Evolutionary conservation across 495 filamentous ascomycete species (phyloP).

Genomic region (Glonium stellatum): DNA sequence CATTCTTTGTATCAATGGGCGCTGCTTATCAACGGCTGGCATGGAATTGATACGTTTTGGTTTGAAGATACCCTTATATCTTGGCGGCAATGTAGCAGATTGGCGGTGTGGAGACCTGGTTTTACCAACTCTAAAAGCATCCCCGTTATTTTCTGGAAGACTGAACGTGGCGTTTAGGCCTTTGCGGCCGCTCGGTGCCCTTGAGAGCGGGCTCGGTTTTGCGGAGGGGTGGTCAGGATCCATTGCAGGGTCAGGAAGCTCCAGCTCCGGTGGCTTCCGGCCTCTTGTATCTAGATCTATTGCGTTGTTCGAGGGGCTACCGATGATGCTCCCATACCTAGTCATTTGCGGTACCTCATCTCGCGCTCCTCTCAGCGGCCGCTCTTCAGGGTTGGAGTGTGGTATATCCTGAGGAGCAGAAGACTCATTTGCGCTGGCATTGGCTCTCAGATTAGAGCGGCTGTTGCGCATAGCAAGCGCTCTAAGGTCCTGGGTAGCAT

Average conservation of each 20-base stretch:
- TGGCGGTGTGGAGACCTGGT: constrained; percentile 28
- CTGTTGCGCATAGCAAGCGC: constrained; percentile 14
- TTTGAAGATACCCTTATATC: constrained; percentile 29
- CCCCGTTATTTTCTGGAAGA: constrained; percentile 21
- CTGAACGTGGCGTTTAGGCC: constrained; percentile 10
- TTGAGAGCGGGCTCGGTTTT: constrained; percentile 5
- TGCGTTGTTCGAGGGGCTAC: constrained; percentile 47
- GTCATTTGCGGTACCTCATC: constrained; percentile 30
- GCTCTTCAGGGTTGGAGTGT: constrained; percentile 15
- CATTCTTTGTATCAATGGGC: constrained; percentile 38
- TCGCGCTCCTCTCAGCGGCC: constrained; percentile 22
- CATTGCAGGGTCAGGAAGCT: constrained; percentile 71
- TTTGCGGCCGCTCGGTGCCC: not conserved
- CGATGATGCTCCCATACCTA: constrained; percentile 70
- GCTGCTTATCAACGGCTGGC: constrained; percentile 12
- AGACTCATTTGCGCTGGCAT: constrained; percentile 6
- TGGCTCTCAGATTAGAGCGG: constrained; percentile 7
- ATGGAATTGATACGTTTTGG: constrained; percentile 34
- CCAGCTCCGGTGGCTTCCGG: constrained; percentile 46
- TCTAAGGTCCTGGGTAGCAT: constrained; percentile 14
- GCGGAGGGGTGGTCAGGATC: constrained; percentile 33
- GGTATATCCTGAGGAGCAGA: constrained; percentile 2
- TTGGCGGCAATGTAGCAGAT: constrained; percentile 17
- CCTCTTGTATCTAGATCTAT: constrained; percentile 7
- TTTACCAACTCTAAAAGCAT: constrained; percentile 40